Evolutionary conservation across 805 yeast species (phyloP), one percentile per base, ranked within the genome.

Genomic region (Cyberlindnera saturnus): DNA sequence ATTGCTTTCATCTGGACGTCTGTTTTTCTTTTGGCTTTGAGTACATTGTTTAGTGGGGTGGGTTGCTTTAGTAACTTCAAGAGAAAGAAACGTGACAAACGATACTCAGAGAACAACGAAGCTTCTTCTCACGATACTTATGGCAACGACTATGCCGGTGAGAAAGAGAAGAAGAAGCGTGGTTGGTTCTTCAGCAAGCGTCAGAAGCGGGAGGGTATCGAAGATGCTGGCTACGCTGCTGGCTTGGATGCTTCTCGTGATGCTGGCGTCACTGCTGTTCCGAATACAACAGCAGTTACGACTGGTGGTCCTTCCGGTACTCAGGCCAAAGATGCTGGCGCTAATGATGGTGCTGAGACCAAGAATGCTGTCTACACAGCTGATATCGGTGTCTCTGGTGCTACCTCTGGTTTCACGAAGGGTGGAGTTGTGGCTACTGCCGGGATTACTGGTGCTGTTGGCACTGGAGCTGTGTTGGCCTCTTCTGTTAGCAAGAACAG

Each of bases 1-100:
- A 69, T 83, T 59, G 87, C 79, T 13, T 74, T 82, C 46, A 63
- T 79, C 32, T 86, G 95, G 95, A 61, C 81, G 4, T 60, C 75
- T 6, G 71, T 71, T 9, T 53, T 46, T 33, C 46, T 52, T 37
- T 48, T 52, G 40, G 45, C 41, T 3, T 35, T 57, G 30, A 47
- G 53, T 18, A 44, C 55, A 1, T 10, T 49, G 4, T 37, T 57
- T 8, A 49, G 52, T 38, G 49, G 56, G 13, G 42, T 51, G 39
- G 61, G 55, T 2, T 55, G 56, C 38, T 26, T 45, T 11, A 50
- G 52, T 14, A 48, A 36, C 34, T 30, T 50, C 28, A 7, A 43
- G 4, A 35, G 32, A 3, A 39, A 43, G 16, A 49, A 44, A 20
- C 50, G 41, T 38, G 42, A 47, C 20, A 48, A 43, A 41, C 49